phyloP scores from a whole-genome alignment of 2,329 filamentous ascomycete species.

The Metarhizium rileyi region DNA sequence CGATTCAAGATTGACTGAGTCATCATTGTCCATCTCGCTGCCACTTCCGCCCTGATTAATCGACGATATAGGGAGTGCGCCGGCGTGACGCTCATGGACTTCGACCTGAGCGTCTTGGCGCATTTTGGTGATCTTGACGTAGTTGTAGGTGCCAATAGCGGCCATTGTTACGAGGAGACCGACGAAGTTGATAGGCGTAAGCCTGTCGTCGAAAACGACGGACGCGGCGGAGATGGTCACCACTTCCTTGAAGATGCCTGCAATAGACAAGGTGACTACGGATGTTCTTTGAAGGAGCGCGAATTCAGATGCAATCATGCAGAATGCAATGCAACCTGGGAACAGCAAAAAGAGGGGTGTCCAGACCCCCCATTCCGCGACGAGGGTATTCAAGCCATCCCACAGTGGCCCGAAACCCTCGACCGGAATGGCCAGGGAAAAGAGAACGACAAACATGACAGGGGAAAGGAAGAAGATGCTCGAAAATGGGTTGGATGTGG shows the following conservation, averaged over 20 bases:
- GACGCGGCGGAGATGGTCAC: constrained; percentile 88
- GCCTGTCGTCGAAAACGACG: constrained; percentile 75
- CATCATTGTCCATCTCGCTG: constrained; percentile 33
- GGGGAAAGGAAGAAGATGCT: constrained; percentile 97
- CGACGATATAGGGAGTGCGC: constrained; percentile 21
- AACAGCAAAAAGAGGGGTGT: constrained; percentile 73
- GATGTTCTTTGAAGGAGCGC: constrained; percentile 89
- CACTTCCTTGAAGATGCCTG: constrained; percentile 98
- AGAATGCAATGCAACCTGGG: constrained; percentile 82
- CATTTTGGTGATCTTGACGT: constrained; percentile 89
- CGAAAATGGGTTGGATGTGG: constrained; percentile 92
- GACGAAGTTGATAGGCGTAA: constrained; percentile 79
- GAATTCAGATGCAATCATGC: constrained; percentile 96
- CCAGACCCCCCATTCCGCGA: constrained; percentile 56
- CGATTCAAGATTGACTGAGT: too few relatives aligned
- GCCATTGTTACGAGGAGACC: constrained; percentile 81
- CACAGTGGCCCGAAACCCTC: constrained; percentile 66
- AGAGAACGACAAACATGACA: constrained; percentile 82
- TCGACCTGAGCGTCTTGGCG: constrained; percentile 57
- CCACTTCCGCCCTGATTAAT: constrained; percentile 28
- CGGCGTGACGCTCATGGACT: constrained; percentile 33
- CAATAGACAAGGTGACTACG: constrained; percentile 91
- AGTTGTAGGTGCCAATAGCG: constrained; percentile 87
- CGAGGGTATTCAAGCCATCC: constrained; percentile 54
- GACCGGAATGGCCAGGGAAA: constrained; percentile 72